These are phyloP conservation scores for Colletotrichum truncatum DNA, from an alignment of 2,329 filamentous ascomycete species.

Conservation along the genomic window DNA sequence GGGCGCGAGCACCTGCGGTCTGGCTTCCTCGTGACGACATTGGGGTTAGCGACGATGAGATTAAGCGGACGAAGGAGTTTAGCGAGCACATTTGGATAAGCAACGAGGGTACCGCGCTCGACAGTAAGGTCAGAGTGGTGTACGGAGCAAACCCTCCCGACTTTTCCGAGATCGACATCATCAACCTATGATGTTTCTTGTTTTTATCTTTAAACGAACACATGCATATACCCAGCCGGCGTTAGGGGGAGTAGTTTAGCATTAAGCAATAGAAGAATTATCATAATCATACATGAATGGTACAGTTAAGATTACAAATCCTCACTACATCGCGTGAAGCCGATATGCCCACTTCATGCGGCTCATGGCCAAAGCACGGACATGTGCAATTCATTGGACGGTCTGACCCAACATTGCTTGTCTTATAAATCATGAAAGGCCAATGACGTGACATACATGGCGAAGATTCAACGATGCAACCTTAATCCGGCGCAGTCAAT, in stretches of 20 bases:
- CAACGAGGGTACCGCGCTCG: conserved; percentile 89
- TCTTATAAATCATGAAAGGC: conserved; percentile 26
- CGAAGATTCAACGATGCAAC: conserved; percentile 1
- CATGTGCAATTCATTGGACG: no score
- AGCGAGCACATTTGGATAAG: conserved; percentile 91
- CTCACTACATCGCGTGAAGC: neutral
- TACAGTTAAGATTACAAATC: no score
- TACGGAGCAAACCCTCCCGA: conserved; percentile 89
- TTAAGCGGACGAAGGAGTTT: conserved; percentile 78
- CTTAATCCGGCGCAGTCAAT: neutral
- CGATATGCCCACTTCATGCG: no score
- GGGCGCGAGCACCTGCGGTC: conserved; percentile 84
- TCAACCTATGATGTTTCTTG: conserved; percentile 62
- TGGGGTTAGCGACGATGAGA: conserved; percentile 91
- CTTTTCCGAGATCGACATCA: conserved; percentile 88
- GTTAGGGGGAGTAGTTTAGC: conserved; percentile 5
- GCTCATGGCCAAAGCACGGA: no score
- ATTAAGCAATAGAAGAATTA: conserved; percentile 5
- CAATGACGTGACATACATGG: conserved; percentile 22
- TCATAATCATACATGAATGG: neutral
- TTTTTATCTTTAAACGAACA: conserved; percentile 7
- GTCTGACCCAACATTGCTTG: neutral
- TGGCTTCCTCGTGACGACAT: conserved; percentile 95
- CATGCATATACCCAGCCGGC: conserved; percentile 26
- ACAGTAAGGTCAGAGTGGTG: conserved; percentile 83